Conservation (phyloP, 192 early-diverging fungal species). For the Rhizoclosmatium sp. region DNA sequence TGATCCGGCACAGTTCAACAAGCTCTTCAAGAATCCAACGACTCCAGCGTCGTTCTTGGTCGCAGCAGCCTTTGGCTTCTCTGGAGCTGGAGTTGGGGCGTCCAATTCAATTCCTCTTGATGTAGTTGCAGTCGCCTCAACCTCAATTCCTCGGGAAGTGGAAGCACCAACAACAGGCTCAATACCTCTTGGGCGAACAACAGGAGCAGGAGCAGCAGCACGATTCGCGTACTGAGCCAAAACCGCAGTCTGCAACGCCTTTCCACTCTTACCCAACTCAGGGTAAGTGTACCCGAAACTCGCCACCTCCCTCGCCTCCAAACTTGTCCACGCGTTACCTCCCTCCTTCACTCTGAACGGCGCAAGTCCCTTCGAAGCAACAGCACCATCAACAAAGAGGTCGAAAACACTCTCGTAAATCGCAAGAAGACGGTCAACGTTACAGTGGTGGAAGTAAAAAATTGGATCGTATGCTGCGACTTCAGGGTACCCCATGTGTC, state of each 20-base stretch:
- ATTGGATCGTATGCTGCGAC: constrained; percentile 28
- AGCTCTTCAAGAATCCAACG: neutral
- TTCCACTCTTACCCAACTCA: constrained; percentile 1
- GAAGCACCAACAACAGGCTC: neutral
- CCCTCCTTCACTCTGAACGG: neutral
- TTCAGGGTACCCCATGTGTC: constrained; percentile 26
- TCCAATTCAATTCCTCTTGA: neutral
- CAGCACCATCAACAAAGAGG: neutral
- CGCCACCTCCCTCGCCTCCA: neutral
- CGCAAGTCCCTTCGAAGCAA: neutral
- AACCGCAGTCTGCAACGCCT: constrained; percentile 5
- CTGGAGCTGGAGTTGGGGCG: neutral
- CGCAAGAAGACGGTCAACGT: constrained; percentile 26
- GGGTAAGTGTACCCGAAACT: constrained; percentile 5
- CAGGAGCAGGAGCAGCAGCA: neutral
- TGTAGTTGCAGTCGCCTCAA: neutral
- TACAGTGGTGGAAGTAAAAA: constrained; percentile 35
- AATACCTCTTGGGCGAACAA: neutral
- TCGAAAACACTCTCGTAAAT: constrained; percentile 7
- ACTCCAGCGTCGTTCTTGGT: neutral
- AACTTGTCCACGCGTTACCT: neutral
- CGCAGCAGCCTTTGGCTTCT: neutral
- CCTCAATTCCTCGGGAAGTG: neutral
- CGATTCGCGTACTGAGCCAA: neutral
- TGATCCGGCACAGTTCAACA: neutral